Conservation (phyloP, 371 early-diverging fungal genomes). For the Sporodiniella umbellata region DNA sequence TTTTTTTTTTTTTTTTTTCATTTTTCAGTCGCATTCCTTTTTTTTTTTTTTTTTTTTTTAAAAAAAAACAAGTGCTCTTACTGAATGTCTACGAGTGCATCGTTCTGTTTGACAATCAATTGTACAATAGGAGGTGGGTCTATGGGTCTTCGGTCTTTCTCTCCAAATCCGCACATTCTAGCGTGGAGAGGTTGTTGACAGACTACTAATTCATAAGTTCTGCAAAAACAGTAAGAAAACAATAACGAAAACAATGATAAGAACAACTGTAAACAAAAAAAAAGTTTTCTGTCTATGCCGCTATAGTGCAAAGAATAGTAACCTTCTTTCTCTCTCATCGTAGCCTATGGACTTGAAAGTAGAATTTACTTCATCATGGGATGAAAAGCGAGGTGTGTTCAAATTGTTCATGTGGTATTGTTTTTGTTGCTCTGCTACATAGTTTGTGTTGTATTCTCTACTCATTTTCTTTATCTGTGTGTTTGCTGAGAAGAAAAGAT, state of each 20-base stretch:
- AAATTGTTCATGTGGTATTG: background rate
- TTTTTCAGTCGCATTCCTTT: too few species aligned
- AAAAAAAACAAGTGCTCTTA: constrained; percentile 27
- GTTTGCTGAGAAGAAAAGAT: too few species aligned
- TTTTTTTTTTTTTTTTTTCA: too few species aligned
- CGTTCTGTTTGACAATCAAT: constrained; percentile 46
- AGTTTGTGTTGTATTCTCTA: background rate
- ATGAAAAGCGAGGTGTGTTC: background rate
- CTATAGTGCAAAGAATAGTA: too few species aligned
- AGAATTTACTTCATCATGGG: background rate
- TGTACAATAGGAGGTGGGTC: constrained; percentile 71
- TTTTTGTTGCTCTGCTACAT: background rate
- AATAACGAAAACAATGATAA: background rate
- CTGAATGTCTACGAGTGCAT: constrained; percentile 41
- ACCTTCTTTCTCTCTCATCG: constrained; percentile 36
- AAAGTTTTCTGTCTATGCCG: too few species aligned
- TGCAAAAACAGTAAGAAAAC: constrained; percentile 8
- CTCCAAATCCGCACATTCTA: constrained; percentile 83
- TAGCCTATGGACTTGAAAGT: constrained; percentile 18
- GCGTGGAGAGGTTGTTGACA: constrained; percentile 81
- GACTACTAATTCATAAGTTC: constrained; percentile 52
- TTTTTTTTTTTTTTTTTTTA: too few species aligned
- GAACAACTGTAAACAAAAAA: background rate
- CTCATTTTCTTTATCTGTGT: background rate
- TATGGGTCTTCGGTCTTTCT: constrained; percentile 71